Conservation (phyloP, 2,329 filamentous ascomycete genomes). For the Dactylellina parvicollis region DNA sequence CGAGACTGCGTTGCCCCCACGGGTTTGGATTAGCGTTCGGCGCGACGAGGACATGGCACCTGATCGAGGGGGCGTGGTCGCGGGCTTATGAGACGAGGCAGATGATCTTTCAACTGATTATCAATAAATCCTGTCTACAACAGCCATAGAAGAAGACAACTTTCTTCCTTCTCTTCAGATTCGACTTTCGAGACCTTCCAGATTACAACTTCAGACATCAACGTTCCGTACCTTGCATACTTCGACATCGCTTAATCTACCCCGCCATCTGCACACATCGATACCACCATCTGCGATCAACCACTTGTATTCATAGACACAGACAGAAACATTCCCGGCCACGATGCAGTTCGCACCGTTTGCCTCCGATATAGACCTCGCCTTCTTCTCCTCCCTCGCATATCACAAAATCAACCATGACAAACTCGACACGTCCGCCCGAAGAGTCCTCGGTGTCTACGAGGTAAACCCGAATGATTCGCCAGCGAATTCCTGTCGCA, state of each 20-base stretch:
- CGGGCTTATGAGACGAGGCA: constrained; percentile 21
- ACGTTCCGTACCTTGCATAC: constrained; percentile 35
- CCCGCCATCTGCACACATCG: constrained; percentile 28
- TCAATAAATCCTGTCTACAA: neutral
- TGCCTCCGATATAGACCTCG: constrained; percentile 90
- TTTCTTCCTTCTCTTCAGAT: neutral
- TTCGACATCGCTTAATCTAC: constrained; percentile 42
- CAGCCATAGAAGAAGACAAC: neutral
- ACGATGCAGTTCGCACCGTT: constrained; percentile 83
- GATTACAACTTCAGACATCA: constrained; percentile 3
- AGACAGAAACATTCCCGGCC: neutral
- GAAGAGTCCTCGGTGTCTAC: constrained; percentile 86
- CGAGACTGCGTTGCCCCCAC: no score
- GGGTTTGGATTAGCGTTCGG: neutral
- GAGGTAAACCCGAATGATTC: constrained; percentile 78
- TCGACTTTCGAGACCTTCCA: neutral
- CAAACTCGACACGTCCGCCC: constrained; percentile 92
- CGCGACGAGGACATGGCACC: constrained; percentile 22
- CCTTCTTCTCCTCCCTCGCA: constrained; percentile 93
- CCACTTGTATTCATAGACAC: neutral
- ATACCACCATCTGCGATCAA: neutral
- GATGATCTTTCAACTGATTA: constrained; percentile 16
- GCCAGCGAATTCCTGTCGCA: constrained; percentile 80
- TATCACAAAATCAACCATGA: constrained; percentile 95
- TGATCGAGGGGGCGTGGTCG: constrained; percentile 23